A percentile compares a stretch with the other conserved stretches of the same genome.
phyloP scores from a whole-genome alignment of 371 early-diverging fungal genomes.

The Mortierella sp. region DNA sequence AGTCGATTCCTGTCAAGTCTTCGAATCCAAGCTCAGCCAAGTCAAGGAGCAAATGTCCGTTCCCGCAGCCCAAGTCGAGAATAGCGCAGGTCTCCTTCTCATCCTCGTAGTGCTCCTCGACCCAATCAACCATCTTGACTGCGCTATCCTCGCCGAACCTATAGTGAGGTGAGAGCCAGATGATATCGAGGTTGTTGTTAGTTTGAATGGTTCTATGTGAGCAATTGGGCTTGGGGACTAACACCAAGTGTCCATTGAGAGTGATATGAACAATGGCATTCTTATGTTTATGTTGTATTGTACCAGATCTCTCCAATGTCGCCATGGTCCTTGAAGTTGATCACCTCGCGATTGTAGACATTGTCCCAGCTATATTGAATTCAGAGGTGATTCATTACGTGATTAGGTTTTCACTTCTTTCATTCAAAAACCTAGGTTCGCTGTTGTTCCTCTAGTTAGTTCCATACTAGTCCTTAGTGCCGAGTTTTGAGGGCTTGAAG shows the following conservation, averaged over 20 bases:
- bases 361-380: slow-evolving; percentile 85
- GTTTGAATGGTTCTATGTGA: background rate
- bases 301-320: slow-evolving; percentile 93
- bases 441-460: background rate
- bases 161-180: background rate
- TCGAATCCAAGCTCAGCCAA: slow-evolving; percentile 78
- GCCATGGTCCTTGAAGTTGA: slow-evolving; percentile 84
- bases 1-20: slow-evolving; percentile 88
- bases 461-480: slow-evolving; percentile 81
- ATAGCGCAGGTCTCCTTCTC: slow-evolving; percentile 63
- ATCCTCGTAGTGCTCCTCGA: slow-evolving; percentile 63
- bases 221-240: background rate
- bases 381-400: slow-evolving; percentile 30
- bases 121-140: slow-evolving; percentile 89
- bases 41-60: slow-evolving; percentile 89
- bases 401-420: background rate
- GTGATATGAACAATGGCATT: background rate
- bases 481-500: slow-evolving; percentile 83
- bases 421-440: no score
- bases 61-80: slow-evolving; percentile 94
- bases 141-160: slow-evolving; percentile 92
- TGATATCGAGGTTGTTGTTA: background rate
- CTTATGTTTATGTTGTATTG: background rate
- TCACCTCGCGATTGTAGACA: slow-evolving; percentile 84
- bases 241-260: background rate